Evolutionary conservation across 176 grass and related monocot genomes (phyloP), one percentile per base, ranked within the genome.

Genomic region (Juncus effusus): DNA sequence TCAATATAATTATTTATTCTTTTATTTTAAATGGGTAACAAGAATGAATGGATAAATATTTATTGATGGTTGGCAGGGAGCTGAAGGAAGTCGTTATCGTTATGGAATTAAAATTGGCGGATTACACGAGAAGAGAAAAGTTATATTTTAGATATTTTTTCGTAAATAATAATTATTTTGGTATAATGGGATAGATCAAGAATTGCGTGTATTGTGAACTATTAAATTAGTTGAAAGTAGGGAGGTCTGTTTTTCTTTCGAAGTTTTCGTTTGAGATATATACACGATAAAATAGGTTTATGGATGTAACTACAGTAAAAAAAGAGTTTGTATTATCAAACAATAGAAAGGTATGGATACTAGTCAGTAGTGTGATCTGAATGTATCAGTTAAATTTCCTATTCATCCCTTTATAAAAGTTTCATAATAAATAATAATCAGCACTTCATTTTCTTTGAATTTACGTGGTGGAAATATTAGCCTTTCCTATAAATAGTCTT

Each of bases 31-130:
- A n/a, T 13, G 16, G 37, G 10, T 10, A 72, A 42, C 2, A 7
- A 38, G 45, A 35, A 14, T 5, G 3, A 6, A 5, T 67, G 58
- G 15, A 5, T 6, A 38, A 76, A 76, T 50, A 15, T 71, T 53
- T 8, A 68, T 38, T 54, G 35, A 72, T 36, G 16, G 77, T 83
- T 78, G 13, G 14, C 84, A 93, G 89, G 78, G 54, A 83, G 89
- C 67, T 72, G 63, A 61, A 67, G 42, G 63, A 85, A 80, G 50
- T 74, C 66, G 79, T 73, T 52, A 81, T 53, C 76, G 60, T 51
- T 59, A 59, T 49, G 64, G 47, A 77, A 50, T 63, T 86, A 50
- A 88, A 67, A 50, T 67, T 50, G 63, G n/a, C n/a, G 19, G 19
- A 28, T 28, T 28, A 66, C 65, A 28, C 44, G 39, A 15, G 28